Conservation (phyloP, 2,329 filamentous ascomycete genomes). For the Teratosphaeriaceae sp. region DNA sequence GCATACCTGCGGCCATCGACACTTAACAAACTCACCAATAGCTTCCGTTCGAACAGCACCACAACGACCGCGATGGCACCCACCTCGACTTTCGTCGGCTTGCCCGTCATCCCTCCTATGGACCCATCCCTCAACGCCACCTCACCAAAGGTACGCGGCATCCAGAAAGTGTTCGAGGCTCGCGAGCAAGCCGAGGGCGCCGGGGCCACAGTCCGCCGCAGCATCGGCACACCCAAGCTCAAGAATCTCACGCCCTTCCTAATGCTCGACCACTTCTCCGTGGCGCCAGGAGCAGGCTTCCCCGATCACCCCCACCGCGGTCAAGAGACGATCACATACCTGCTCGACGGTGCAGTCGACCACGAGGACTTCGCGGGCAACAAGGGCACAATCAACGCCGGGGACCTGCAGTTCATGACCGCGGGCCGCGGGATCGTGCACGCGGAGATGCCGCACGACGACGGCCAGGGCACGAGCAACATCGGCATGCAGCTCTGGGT, state of each 20-base stretch:
- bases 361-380: constrained; percentile 90
- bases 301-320: constrained; percentile 80
- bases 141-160: constrained; percentile 65
- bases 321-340: constrained; percentile 85
- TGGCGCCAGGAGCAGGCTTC: constrained; percentile 76
- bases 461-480: constrained; percentile 67
- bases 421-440: constrained; percentile 88
- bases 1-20: constrained; percentile 28
- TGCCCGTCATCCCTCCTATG: constrained; percentile 43
- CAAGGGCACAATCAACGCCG: constrained; percentile 71
- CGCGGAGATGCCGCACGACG: constrained; percentile 80
- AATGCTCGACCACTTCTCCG: constrained; percentile 87
- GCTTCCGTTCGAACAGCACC: constrained; percentile 23
- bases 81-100: constrained; percentile 35
- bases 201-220: constrained; percentile 78
- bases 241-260: constrained; percentile 87
- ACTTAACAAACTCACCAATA: constrained; percentile 18
- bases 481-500: constrained; percentile 95
- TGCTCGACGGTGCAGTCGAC: constrained; percentile 78
- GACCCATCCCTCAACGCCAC: constrained; percentile 41
- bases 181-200: constrained; percentile 82
- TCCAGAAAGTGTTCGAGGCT: constrained; percentile 77
- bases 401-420: constrained; percentile 98
- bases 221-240: constrained; percentile 75
- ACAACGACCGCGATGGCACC: constrained; percentile 27